phyloP scores from a whole-genome alignment of 768 basidiomycete species.

The Leucosporidium scottii region DNA sequence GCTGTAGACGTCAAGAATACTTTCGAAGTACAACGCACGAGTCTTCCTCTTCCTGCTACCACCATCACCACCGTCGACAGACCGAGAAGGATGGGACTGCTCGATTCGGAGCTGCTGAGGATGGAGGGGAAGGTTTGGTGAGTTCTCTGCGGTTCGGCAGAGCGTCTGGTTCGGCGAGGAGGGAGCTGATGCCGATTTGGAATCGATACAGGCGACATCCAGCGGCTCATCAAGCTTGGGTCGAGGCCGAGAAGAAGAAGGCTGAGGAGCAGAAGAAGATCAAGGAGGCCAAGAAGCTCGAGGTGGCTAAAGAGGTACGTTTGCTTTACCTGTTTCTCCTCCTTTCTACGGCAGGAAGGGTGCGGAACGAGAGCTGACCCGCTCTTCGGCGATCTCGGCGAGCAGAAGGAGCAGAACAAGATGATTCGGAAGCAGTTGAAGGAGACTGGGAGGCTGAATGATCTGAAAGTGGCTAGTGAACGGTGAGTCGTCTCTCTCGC shows the following conservation, averaged over 20 bases:
- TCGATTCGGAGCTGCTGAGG: neutral
- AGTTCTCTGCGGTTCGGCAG: no score
- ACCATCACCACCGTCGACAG: neutral
- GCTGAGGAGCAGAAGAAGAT: neutral
- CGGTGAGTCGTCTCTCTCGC: neutral
- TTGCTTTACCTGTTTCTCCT: no score
- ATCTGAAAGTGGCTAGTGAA: neutral
- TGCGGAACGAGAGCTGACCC: no score
- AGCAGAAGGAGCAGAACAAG: constrained; percentile 1
- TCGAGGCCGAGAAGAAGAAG: neutral
- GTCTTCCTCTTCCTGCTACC: neutral
- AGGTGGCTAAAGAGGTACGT: no score
- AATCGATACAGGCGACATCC: neutral
- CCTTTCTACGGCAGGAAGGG: no score
- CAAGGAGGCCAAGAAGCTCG: neutral
- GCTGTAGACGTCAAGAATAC: neutral
- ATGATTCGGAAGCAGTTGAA: neutral
- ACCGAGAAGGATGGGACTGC: neutral
- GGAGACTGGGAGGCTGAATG: neutral
- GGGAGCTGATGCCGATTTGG: neutral
- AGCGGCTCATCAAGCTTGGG: no score
- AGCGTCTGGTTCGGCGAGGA: no score
- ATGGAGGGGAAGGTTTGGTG: neutral
- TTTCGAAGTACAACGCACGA: neutral
- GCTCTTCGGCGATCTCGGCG: no score